phyloP scores from a whole-genome alignment of 2,329 filamentous ascomycete genomes.

The Aspergillus phoenicis region DNA sequence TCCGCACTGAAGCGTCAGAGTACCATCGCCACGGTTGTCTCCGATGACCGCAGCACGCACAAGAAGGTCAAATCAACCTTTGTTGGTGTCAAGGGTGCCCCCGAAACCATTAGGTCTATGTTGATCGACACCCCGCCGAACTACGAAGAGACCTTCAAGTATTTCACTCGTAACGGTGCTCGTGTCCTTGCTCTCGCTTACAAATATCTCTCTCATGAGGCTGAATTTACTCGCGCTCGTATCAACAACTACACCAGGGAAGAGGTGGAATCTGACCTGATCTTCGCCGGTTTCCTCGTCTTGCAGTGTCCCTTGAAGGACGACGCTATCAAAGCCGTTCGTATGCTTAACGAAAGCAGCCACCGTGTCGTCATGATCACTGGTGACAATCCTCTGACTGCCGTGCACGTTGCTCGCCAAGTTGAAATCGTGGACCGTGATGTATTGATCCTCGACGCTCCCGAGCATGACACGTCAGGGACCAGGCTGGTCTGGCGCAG shows the following conservation, averaged over 20 bases:
- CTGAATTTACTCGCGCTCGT: constrained; percentile 77
- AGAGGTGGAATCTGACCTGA: constrained; percentile 79
- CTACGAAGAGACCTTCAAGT: constrained; percentile 98
- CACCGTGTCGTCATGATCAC: constrained; percentile 99
- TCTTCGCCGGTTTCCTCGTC: constrained; percentile 93
- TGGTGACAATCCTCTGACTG: constrained; percentile 94
- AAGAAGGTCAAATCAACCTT: constrained; percentile 83
- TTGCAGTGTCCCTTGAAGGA: constrained; percentile 95
- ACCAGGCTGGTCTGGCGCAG: constrained; percentile 90
- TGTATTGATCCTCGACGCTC: constrained; percentile 89
- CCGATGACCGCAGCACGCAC: constrained; percentile 70
- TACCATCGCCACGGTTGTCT: constrained; percentile 81
- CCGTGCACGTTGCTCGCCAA: constrained; percentile 90
- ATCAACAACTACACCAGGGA: constrained; percentile 96
- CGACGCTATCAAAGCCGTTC: constrained; percentile 89
- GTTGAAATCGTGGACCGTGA: constrained; percentile 98
- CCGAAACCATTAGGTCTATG: constrained; percentile 96
- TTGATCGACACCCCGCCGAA: constrained; percentile 77
- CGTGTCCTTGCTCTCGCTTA: constrained; percentile 92
- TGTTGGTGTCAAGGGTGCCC: constrained; percentile 93
- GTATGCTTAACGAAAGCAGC: constrained; percentile 98
- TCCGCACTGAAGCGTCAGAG: constrained; percentile 95
- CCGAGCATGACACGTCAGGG: constrained; percentile 81
- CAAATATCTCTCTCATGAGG: constrained; percentile 81
- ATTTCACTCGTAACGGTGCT: constrained; percentile 93